These are phyloP conservation scores for Aspergillus nomiae DNA, from an alignment of 2,329 filamentous ascomycete species.

Conservation along the genomic window DNA sequence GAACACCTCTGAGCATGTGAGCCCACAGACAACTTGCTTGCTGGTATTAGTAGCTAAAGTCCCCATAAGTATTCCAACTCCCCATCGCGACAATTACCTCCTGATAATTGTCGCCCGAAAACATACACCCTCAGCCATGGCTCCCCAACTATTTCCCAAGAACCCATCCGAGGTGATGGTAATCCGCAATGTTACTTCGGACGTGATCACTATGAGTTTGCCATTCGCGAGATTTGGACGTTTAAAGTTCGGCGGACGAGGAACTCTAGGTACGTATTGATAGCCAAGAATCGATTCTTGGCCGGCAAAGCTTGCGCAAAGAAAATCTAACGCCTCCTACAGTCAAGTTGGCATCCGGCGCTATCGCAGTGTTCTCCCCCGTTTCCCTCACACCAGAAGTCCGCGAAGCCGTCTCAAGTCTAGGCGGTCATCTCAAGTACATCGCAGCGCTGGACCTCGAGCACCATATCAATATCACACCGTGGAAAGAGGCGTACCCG, in stretches of 20 bases:
- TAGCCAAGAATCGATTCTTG: not conserved
- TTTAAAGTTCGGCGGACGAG: constrained; percentile 82
- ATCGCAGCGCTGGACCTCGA: constrained; percentile 86
- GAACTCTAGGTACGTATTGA: constrained; percentile 69
- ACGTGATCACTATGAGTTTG: constrained; percentile 61
- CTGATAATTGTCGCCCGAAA: not conserved
- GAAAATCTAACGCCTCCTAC: constrained; percentile 4
- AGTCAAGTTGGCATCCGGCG: constrained; percentile 78
- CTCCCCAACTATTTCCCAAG: constrained; percentile 60
- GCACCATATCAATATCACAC: constrained; percentile 89
- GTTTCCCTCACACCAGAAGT: constrained; percentile 79
- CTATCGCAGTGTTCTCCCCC: constrained; percentile 87
- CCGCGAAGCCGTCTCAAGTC: constrained; percentile 59
- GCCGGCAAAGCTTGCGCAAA: not conserved
- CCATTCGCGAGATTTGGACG: constrained; percentile 82
- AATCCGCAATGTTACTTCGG: constrained; percentile 79
- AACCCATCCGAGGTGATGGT: constrained; percentile 86
- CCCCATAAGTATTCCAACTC: not conserved
- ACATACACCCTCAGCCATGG: constrained; percentile 15
- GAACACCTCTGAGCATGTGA: not conserved
- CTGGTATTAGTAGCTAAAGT: not conserved
- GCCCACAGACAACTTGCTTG: not conserved
- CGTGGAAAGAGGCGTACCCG: constrained; percentile 81
- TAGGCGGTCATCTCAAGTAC: constrained; percentile 75
- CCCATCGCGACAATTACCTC: not conserved